phyloP scores from a whole-genome alignment of 345 rosid species.

The Gossypium stocksii region DNA sequence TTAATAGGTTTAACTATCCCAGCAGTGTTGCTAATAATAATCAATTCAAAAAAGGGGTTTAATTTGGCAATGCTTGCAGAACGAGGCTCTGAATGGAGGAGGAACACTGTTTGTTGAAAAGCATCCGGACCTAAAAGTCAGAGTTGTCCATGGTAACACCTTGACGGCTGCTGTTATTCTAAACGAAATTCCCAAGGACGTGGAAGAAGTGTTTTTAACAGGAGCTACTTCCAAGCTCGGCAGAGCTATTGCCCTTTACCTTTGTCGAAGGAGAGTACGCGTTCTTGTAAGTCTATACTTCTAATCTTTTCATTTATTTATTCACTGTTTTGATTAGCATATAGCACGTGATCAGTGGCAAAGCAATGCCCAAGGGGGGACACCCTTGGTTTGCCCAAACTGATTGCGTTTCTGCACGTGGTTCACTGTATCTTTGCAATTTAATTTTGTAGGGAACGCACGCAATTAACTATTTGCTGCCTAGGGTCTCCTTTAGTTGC shows the following conservation, averaged over 20 bases:
- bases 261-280: slow-evolving; percentile 67
- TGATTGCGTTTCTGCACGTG: no score
- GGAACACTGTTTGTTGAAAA: slow-evolving; percentile 87
- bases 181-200: slow-evolving; percentile 64
- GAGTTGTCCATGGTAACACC: slow-evolving; percentile 99
- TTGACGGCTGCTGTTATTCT: slow-evolving; percentile 93
- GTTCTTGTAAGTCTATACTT: slow-evolving; percentile 48
- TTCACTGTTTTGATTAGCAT: no score
- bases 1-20: background rate
- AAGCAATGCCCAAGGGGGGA: no score
- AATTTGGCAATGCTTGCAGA: slow-evolving; percentile 36
- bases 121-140: slow-evolving; percentile 67
- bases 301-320: no score
- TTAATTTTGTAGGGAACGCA: no score
- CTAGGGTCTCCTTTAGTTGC: no score
- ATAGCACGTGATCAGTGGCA: no score
- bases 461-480: no score
- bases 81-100: slow-evolving; percentile 93
- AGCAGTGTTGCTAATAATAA: background rate
- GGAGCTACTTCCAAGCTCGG: slow-evolving; percentile 99
- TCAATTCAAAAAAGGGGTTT: background rate
- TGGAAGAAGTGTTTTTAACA: slow-evolving; percentile 76
- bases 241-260: slow-evolving; percentile 93
- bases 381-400: no score
- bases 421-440: no score